Evolutionary conservation across 1,139 yeast genomes (phyloP).

Genomic region (Candida albicans): DNA sequence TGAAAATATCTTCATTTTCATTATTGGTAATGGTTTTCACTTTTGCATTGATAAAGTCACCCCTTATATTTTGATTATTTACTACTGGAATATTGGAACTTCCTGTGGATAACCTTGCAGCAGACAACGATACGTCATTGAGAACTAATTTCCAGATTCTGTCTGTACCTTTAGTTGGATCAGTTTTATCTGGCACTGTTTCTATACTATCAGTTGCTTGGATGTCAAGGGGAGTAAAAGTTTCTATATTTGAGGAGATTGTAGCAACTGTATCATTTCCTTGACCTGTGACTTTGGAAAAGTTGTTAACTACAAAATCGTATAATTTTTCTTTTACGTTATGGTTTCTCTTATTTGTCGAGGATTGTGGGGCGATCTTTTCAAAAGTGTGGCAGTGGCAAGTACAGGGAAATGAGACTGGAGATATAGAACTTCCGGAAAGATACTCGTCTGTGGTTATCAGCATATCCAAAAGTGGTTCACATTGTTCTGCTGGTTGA

Average conservation of each 20-base stretch:
- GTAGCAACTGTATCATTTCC: conserved; percentile 4
- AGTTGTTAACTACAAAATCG: conserved; percentile 9
- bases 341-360: conserved; percentile 2
- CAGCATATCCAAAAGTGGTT: background rate
- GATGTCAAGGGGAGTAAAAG: conserved; percentile 3
- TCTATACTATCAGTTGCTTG: background rate
- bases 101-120: conserved; percentile 53
- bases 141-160: conserved; percentile 41
- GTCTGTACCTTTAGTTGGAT: background rate
- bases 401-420: conserved; percentile 5
- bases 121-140: conserved; percentile 50
- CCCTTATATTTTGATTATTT: conserved; percentile 13
- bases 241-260: conserved; percentile 1
- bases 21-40: conserved; percentile 3
- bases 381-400: conserved; percentile 9
- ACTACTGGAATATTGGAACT: conserved; percentile 19
- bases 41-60: conserved; percentile 16
- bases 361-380: conserved; percentile 1
- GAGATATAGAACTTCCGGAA: conserved; percentile 2
- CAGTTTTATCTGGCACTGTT: background rate
- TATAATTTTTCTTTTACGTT: conserved; percentile 9
- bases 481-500: background rate
- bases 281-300: conserved; percentile 6
- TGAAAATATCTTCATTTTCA: conserved; percentile 15
- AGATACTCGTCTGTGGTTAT: background rate